Evolutionary conservation across 2,329 filamentous ascomycete species (phyloP).

Genomic region (Metarhizium sp.): DNA sequence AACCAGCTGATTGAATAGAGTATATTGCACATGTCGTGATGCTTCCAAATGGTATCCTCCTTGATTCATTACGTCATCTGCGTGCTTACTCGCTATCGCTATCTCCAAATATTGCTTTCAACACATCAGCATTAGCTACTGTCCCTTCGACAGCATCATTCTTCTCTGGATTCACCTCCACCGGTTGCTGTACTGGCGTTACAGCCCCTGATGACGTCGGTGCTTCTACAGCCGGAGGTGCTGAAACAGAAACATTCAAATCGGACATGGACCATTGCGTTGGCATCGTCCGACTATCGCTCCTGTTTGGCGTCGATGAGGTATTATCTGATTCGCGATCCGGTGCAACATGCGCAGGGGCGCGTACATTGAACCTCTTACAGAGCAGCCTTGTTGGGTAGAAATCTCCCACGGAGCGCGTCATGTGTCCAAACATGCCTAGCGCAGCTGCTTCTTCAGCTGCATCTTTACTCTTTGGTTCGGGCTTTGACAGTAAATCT

Average conservation of each 20-base stretch:
- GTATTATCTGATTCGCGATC: conserved; percentile 29
- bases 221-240: not conserved
- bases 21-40: not conserved
- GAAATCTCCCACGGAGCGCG: conserved; percentile 61
- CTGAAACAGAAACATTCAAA: not conserved
- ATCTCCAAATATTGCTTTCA: conserved; percentile 89
- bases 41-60: not conserved
- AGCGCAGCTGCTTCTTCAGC: conserved; percentile 79
- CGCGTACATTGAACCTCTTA: conserved; percentile 85
- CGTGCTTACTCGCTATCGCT: conserved; percentile 54
- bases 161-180: conserved; percentile 56
- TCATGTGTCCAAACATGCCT: conserved; percentile 90
- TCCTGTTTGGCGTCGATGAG: not conserved
- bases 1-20: too few relatives aligned
- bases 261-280: not conserved
- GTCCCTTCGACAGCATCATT: conserved; percentile 61
- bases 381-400: conserved; percentile 79
- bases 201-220: not conserved
- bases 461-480: conserved; percentile 45
- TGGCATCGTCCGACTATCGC: not conserved
- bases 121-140: conserved; percentile 70
- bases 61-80: not conserved
- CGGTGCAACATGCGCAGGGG: conserved; percentile 58
- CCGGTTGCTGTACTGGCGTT: not conserved
- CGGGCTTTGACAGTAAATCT: conserved; percentile 20